These are phyloP conservation scores for Diaporthe caulivora DNA, from an alignment of 2,329 filamentous ascomycete genomes.

Conservation along the genomic window DNA sequence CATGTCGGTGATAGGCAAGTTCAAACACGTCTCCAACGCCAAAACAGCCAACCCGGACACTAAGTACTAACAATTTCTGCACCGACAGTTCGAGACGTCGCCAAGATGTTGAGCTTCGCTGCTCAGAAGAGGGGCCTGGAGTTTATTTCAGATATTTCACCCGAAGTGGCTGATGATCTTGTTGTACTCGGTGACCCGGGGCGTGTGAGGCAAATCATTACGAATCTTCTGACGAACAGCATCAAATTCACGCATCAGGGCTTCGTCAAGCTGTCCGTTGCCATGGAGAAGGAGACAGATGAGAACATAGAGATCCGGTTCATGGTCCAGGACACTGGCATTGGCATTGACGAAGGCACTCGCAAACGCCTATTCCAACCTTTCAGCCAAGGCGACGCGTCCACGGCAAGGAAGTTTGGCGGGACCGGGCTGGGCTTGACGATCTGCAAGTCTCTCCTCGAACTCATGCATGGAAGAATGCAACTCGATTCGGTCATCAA, in stretches of 20 bases:
- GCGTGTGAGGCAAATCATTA: constrained; percentile 71
- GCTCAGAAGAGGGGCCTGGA: constrained; percentile 83
- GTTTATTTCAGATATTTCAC: constrained; percentile 75
- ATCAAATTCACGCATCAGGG: constrained; percentile 78
- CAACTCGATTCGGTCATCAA: constrained; percentile 75
- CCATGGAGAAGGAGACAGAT: constrained; percentile 71
- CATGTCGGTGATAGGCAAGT: constrained; percentile 40
- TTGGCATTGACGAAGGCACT: constrained; percentile 84
- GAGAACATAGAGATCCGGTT: constrained; percentile 79
- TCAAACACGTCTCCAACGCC: too few species aligned
- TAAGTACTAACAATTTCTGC: neutral
- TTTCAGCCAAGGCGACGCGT: constrained; percentile 85
- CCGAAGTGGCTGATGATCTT: constrained; percentile 73
- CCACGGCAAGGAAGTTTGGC: constrained; percentile 82
- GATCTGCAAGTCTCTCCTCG: constrained; percentile 84
- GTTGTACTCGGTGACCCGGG: constrained; percentile 82
- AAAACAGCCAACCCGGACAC: too few species aligned
- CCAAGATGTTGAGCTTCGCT: constrained; percentile 88
- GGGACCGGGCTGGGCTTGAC: constrained; percentile 83
- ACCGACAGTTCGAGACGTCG: constrained; percentile 78
- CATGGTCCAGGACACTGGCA: constrained; percentile 81
- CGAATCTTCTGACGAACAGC: constrained; percentile 72
- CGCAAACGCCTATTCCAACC: constrained; percentile 80
- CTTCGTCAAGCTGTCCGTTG: constrained; percentile 74
- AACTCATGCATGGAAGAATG: constrained; percentile 84